phyloP scores from a whole-genome alignment of 1,284 basidiomycete species.

The Neolentinus lepideus region DNA sequence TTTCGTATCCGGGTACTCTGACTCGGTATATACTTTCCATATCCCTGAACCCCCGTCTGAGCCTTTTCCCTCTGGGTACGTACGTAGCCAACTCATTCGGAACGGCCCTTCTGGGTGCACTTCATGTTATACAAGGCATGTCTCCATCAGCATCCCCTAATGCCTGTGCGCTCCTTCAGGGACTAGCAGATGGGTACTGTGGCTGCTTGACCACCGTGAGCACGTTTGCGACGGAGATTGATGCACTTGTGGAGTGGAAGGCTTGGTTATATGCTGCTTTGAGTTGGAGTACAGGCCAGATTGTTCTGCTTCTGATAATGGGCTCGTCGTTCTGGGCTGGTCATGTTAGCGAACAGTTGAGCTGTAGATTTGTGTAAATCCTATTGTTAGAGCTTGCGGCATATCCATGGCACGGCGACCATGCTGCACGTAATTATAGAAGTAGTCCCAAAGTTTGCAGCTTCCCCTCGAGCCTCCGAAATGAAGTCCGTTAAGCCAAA shows the following conservation, averaged over 20 bases:
- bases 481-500: neutral
- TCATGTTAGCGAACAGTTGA: conserved; percentile 30
- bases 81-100: conserved; percentile 82
- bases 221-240: conserved; percentile 85
- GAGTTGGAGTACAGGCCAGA: conserved; percentile 69
- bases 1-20: conserved; percentile 86
- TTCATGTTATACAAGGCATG: conserved; percentile 65
- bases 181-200: conserved; percentile 88
- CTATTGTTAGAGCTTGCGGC: too few relatives aligned
- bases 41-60: conserved; percentile 59
- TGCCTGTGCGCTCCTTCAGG: conserved; percentile 71
- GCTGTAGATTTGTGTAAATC: conserved; percentile 26
- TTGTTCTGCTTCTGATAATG: conserved; percentile 69
- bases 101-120: conserved; percentile 67
- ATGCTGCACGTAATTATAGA: neutral
- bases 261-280: conserved; percentile 62
- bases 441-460: neutral
- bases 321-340: conserved; percentile 64
- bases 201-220: conserved; percentile 93
- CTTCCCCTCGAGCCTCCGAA: neutral
- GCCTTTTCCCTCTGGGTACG: conserved; percentile 80
- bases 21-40: conserved; percentile 78
- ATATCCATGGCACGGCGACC: too few relatives aligned
- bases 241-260: conserved; percentile 46
- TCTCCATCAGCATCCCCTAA: conserved; percentile 34